These are phyloP conservation scores for Alternaria incomplexa DNA, from an alignment of 2,329 filamentous ascomycete species.

Conservation along the genomic window DNA sequence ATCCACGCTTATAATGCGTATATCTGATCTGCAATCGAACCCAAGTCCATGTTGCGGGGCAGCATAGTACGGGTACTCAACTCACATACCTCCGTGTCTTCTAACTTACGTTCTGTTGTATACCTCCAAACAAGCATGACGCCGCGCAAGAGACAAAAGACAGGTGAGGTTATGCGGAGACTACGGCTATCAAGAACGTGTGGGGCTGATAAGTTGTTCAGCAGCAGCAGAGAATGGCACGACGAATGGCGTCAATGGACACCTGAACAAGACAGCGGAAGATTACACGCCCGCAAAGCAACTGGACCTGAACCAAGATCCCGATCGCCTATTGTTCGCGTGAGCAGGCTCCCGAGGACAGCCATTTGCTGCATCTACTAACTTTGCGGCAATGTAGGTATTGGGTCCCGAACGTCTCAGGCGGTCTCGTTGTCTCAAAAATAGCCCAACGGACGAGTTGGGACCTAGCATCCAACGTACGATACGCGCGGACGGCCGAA, in stretches of 20 bases:
- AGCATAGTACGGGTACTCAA: not conserved
- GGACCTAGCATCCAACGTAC: conserved; percentile 57
- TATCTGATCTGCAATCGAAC: not conserved
- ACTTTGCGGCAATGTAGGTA: conserved; percentile 43
- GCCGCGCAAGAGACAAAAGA: conserved; percentile 4
- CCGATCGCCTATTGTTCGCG: conserved; percentile 55
- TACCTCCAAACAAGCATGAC: not conserved
- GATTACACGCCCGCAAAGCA: conserved; percentile 30
- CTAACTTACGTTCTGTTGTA: not conserved
- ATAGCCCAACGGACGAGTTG: conserved; percentile 58
- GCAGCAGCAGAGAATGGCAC: not conserved
- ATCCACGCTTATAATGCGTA: conserved; percentile 5
- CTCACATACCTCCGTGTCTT: not conserved
- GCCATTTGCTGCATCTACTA: not conserved
- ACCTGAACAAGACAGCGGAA: not conserved
- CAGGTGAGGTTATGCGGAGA: not conserved
- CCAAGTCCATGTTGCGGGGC: not conserved
- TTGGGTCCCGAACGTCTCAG: conserved; percentile 63
- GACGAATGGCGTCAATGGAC: not conserved
- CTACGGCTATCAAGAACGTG: not conserved
- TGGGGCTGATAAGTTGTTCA: not conserved
- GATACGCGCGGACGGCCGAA: conserved; percentile 59
- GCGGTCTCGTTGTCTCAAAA: conserved; percentile 60
- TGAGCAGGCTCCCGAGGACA: conserved; percentile 10
- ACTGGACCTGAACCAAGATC: conserved; percentile 51